Evolutionary conservation across 2,329 filamentous ascomycete species (phyloP), one percentile per base, ranked within the genome.

Genomic region (Aciculosporium take): DNA sequence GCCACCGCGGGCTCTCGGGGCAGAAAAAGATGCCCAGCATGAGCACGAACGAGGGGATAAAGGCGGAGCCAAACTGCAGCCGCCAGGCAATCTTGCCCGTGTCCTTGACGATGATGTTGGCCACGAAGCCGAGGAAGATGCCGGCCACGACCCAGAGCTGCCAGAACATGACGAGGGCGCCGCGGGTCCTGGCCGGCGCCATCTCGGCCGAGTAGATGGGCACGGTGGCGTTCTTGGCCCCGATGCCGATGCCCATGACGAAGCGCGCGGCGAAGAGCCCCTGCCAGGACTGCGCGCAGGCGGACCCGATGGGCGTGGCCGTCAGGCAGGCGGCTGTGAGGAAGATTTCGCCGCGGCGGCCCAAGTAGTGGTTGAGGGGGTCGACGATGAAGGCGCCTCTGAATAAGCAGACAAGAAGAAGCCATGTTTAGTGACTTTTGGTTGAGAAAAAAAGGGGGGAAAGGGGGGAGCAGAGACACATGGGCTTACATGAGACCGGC

Each of bases 131-230:
- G 12, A 66, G 45, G 49, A 65, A 60, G 43, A 67, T 65, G 18
- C 63, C 64, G 4, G 41, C 37, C 18, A 50, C 54, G 36, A 59
- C 55, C 53, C 57, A 61, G 7, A 61, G 51, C 46, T 60, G 69
- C 82, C 83, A 89, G 48, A 78, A 79, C 82, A 89, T 88, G 49
- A 87, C 82, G 3, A 89, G 65, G 9, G 79, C 81, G 47, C 81
- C 80, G 48, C 81, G 72, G 39, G 84, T 75, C 1, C 66, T 54
- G 1, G 79, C 74, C 0, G 81, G 81, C 0, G 76, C 71, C 45
- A 74, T 81, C 54, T 86, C 82, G 1, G 82, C 81, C 0, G 79
- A 78, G 52, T 83, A 87, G 31, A 87, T 76, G 0, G 83, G 82
- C 0, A 80, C 74, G 0, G 68, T 74, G 1, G 69, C 69, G 17